phyloP scores from a whole-genome alignment of 176 grass and related monocot species.

The Bromus sterilis region DNA sequence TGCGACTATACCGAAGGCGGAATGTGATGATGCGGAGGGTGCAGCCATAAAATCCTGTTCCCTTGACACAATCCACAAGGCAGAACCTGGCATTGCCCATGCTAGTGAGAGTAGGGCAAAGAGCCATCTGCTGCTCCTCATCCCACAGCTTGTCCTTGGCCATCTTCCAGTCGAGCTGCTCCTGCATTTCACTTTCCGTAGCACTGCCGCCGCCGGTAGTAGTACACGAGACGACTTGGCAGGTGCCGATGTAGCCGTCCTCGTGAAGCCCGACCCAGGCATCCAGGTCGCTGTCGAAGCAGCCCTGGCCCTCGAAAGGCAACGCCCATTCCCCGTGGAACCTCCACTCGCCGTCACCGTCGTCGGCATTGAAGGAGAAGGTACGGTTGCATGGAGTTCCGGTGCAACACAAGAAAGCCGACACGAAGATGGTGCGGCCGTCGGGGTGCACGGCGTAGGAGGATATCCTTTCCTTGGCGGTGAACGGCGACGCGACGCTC shows the following conservation, averaged over 20 bases:
- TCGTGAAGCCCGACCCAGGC: too few species aligned
- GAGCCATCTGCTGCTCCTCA: neutral
- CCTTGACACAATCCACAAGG: neutral
- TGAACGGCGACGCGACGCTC: neutral
- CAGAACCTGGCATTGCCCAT: neutral
- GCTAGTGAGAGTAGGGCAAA: neutral
- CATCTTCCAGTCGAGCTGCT: neutral
- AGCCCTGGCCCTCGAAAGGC: too few species aligned
- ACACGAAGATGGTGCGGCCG: neutral
- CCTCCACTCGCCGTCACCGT: neutral
- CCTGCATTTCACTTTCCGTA: too few species aligned
- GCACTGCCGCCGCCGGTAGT: neutral
- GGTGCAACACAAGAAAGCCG: neutral
- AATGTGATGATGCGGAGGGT: neutral
- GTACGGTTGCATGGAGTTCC: neutral
- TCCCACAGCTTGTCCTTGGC: neutral
- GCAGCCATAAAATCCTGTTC: too few species aligned
- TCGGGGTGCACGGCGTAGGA: neutral
- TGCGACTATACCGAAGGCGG: neutral
- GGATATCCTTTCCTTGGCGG: neutral
- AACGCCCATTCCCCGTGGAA: too few species aligned
- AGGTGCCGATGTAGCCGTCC: neutral
- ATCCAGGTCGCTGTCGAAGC: too few species aligned
- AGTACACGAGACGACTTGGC: neutral
- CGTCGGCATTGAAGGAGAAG: conserved; percentile 8